Base-by-base conservation (phyloP, 768 basidiomycete genomes). In the Polyporus arcularius region DNA sequence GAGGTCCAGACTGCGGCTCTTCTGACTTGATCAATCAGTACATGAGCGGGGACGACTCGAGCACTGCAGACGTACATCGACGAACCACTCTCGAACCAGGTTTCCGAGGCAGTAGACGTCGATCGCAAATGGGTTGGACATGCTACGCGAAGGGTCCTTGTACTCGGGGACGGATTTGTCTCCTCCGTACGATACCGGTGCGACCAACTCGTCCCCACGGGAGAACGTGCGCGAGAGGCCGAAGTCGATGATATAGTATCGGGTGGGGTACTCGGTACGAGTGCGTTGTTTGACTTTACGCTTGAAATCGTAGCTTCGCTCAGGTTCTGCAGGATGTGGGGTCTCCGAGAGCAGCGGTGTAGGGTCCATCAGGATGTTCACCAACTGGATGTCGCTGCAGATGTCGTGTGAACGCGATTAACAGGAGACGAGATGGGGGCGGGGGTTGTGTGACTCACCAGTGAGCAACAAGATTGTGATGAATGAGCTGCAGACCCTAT, bases 401-500 rank as follows among this genome's bases (percentile, higher is more conserved):
- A 26, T 26, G 21, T 2, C 21, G 21, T 26, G 21, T 26, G 21
- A 26, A 26, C 21, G 2, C 21, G 21, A 26, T 26, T 1, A 26
- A 2, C 21, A 26, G 21, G 21, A 26, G 21, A 1, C 21, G 21
- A 26, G 21, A 26, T 1, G 21, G 21, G 21, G n/a, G n/a, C n/a
- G n/a, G n/a, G 21, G 2, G 21, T 2, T 26, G 21, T 26, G 30
- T 28, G 35, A 46, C 71, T 3, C 43, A 76, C 76, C 73, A 57
- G 57, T 78, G 77, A 9, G 75, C 76, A 3, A 77, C 62, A 12
- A 64, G 63, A 50, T 75, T 66, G 4, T 67, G 58, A 60, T 79
- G 76, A 67, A 77, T 72, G 55, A 75, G 75, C 32, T 66, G 63
- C 2, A 78, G 54, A 0, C 75, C 76, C 76, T 76, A 31, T 2